Evolutionary conservation across 805 yeast genomes (phyloP).

Genomic region (Wickerhamiella sergipiensis): DNA sequence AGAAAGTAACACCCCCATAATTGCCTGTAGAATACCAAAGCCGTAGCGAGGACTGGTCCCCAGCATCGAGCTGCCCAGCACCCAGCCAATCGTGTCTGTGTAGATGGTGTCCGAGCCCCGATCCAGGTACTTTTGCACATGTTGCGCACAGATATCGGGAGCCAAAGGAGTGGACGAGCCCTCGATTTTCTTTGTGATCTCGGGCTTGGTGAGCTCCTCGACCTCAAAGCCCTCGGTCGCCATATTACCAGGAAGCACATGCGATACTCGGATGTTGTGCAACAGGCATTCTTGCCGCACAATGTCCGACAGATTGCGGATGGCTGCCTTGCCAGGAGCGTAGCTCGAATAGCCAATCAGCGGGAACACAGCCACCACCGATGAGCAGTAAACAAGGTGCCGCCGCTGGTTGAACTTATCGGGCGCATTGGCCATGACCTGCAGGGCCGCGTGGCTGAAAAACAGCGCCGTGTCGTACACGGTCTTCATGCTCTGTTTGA

Average conservation of each 20-base stretch:
- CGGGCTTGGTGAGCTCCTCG: constrained; percentile 78
- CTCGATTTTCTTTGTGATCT: constrained; percentile 67
- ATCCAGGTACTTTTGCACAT: constrained; percentile 41
- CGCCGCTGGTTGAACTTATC: constrained; percentile 24
- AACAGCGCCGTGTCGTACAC: constrained; percentile 66
- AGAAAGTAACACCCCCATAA: constrained; percentile 15
- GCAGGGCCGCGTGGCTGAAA: constrained; percentile 48
- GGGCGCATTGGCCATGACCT: constrained; percentile 21
- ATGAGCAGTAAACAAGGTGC: constrained; percentile 52
- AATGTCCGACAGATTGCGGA: constrained; percentile 59
- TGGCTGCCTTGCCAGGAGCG: constrained; percentile 78
- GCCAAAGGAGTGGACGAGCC: constrained; percentile 67
- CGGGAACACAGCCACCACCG: constrained; percentile 71
- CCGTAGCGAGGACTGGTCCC: constrained; percentile 19
- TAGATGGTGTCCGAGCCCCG: constrained; percentile 59
- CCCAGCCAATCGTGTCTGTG: constrained; percentile 80
- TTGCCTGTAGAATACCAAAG: constrained; percentile 15
- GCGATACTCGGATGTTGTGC: constrained; percentile 53
- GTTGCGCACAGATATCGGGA: constrained; percentile 50
- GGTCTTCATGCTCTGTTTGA: constrained; percentile 46
- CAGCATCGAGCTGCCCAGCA: constrained; percentile 40
- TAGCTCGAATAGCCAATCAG: constrained; percentile 86
- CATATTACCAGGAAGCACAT: constrained; percentile 82
- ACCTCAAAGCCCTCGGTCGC: constrained; percentile 72
- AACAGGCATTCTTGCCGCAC: constrained; percentile 71